Conservation (phyloP, 495 filamentous ascomycete species). For the Podospora bellae-mahoneyi region DNA sequence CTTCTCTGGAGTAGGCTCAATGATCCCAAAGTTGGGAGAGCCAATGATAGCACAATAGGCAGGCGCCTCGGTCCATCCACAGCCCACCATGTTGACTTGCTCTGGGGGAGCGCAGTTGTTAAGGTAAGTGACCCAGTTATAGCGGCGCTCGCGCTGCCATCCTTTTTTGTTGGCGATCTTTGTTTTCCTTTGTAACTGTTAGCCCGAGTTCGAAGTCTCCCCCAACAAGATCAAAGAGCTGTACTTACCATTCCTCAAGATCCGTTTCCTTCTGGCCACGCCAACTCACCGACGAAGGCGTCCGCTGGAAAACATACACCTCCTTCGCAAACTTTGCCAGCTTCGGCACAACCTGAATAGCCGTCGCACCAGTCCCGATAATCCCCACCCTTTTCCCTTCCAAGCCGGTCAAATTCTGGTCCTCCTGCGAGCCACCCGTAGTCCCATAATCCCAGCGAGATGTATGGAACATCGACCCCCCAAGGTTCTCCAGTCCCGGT, state of each 20-base stretch:
- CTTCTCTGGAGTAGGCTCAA: slow-evolving; percentile 36
- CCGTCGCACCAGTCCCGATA: slow-evolving; percentile 56
- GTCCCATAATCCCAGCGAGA: slow-evolving; percentile 51
- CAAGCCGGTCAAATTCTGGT: slow-evolving; percentile 43
- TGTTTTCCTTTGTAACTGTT: slow-evolving; percentile 20
- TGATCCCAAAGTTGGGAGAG: slow-evolving; percentile 17
- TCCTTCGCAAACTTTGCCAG: slow-evolving; percentile 50
- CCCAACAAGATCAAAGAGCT: background rate
- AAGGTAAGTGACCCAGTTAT: slow-evolving; percentile 35
- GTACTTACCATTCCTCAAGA: slow-evolving; percentile 38
- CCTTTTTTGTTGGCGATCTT: slow-evolving; percentile 39
- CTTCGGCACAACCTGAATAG: slow-evolving; percentile 51
- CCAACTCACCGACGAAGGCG: slow-evolving; percentile 48
- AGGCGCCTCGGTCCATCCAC: slow-evolving; percentile 38
- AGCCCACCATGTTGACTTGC: slow-evolving; percentile 39
- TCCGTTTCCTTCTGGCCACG: slow-evolving; percentile 51
- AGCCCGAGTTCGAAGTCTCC: no score
- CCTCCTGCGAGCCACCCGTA: slow-evolving; percentile 52
- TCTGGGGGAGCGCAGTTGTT: slow-evolving; percentile 27
- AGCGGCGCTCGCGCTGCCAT: slow-evolving; percentile 45
- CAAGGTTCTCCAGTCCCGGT: slow-evolving; percentile 42
- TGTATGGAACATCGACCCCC: slow-evolving; percentile 52
- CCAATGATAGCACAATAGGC: slow-evolving; percentile 33
- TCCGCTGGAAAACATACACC: slow-evolving; percentile 56
- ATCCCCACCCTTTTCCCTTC: slow-evolving; percentile 51